Percentiles rank a stretch among this genome's conserved stretches.
phyloP scores from a whole-genome alignment of 805 yeast genomes.

The Lachancea kluyveri region DNA sequence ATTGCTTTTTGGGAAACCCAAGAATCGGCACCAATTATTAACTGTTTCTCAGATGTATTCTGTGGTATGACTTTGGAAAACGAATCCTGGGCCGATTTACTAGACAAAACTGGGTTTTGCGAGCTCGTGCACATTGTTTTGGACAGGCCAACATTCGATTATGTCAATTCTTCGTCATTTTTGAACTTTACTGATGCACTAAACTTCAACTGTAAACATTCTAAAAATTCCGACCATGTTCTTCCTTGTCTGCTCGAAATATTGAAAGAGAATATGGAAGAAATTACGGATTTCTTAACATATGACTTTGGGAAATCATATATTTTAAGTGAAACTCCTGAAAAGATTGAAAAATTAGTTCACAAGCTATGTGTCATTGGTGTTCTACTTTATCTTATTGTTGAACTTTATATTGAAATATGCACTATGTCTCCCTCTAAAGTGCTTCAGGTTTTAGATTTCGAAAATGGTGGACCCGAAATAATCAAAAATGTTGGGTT shows the following conservation, averaged over 20 bases:
- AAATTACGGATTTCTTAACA: slow-evolving; percentile 24
- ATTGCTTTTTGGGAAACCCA: slow-evolving; percentile 50
- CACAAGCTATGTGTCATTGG: slow-evolving; percentile 31
- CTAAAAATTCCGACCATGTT: too few species aligned
- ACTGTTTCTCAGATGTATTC: slow-evolving; percentile 42
- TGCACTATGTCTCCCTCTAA: slow-evolving; percentile 43
- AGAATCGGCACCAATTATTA: slow-evolving; percentile 41
- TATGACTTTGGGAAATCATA: slow-evolving; percentile 15
- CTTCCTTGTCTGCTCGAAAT: slow-evolving; percentile 32
- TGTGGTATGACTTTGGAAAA: slow-evolving; percentile 47
- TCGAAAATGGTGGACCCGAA: slow-evolving; percentile 32
- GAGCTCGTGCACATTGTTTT: slow-evolving; percentile 45
- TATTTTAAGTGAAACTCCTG: slow-evolving; percentile 17
- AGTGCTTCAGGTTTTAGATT: slow-evolving; percentile 26
- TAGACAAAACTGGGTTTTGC: slow-evolving; percentile 34
- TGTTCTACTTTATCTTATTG: slow-evolving; percentile 44
- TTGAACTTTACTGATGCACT: slow-evolving; percentile 48
- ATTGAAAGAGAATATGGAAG: slow-evolving; percentile 28
- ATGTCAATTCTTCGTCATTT: slow-evolving; percentile 47
- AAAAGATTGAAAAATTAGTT: slow-evolving; percentile 7
- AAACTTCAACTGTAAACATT: too few species aligned
- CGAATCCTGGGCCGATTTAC: slow-evolving; percentile 37
- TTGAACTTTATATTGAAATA: slow-evolving; percentile 53
- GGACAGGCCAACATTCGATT: slow-evolving; percentile 57
- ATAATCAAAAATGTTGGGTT: slow-evolving; percentile 37